A percentile compares a stretch with the other conserved stretches of the same genome.
Conservation (phyloP, 208 protist genomes). For the Crithidia brevicula region DNA sequence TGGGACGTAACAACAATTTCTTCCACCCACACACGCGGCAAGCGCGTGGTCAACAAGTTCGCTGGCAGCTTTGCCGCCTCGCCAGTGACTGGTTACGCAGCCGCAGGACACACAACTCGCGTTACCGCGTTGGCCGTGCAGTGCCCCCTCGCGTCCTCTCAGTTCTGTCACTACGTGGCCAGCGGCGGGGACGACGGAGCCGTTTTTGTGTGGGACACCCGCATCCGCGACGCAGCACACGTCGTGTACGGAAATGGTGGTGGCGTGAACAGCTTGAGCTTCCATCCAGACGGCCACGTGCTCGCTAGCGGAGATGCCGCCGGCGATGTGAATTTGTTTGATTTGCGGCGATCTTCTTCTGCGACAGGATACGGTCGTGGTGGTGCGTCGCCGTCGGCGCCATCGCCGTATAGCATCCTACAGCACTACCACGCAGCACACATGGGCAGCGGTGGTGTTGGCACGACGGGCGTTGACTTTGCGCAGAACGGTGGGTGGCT, state of each 20-base stretch:
- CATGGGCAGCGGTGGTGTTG: slow-evolving; percentile 29
- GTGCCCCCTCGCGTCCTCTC: slow-evolving; percentile 21
- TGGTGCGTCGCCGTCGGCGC: slow-evolving; percentile 1
- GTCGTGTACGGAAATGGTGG: slow-evolving; percentile 68
- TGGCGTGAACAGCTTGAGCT: slow-evolving; percentile 67
- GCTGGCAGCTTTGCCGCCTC: slow-evolving; percentile 42
- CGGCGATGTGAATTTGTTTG: slow-evolving; percentile 87
- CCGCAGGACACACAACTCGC: slow-evolving; percentile 81
- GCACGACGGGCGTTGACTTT: slow-evolving; percentile 76
- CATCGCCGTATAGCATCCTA: slow-evolving; percentile 52
- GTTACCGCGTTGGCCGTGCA: slow-evolving; percentile 71
- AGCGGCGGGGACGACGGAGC: slow-evolving; percentile 85
- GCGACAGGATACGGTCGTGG: neutral
- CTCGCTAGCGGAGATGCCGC: slow-evolving; percentile 72
- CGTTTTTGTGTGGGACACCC: slow-evolving; percentile 85
- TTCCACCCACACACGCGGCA: slow-evolving; percentile 11
- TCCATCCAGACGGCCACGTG: slow-evolving; percentile 85
- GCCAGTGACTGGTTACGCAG: slow-evolving; percentile 4
- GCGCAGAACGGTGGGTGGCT: slow-evolving; percentile 81
- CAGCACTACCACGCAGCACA: slow-evolving; percentile 87
- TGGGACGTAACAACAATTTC: slow-evolving; percentile 62
- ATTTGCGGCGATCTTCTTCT: slow-evolving; percentile 52
- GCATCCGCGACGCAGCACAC: slow-evolving; percentile 51
- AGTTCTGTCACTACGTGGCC: slow-evolving; percentile 57
- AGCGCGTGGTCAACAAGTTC: slow-evolving; percentile 44